Base-by-base conservation (phyloP, 305 asterid genomes). In the Euphrasia arctica region DNA sequence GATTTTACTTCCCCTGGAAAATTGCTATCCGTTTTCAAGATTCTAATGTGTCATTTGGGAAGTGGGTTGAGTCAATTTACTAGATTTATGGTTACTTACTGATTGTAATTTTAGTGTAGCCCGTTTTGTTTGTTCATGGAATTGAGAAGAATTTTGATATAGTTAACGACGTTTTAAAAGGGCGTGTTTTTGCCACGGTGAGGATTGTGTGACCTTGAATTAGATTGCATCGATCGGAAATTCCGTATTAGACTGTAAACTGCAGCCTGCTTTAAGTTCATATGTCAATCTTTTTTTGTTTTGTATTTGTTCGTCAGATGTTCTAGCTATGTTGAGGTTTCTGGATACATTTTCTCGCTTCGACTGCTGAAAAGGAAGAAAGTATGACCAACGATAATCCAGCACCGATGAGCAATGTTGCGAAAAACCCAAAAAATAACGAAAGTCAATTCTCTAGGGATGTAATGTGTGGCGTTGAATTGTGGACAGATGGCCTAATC, bases 401-500 rank as follows among this genome's bases (percentile, higher is more conserved):
- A 9, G 48, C 64, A 67, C 60, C 66, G 70, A 72, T 51, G 80
- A 70, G 72, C 58, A 66, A 47, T 73, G 76, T 57, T 56, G 34
- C 22, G 9, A 76, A 54, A 69, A 76, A 70, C 62, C 74, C 27
- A 61, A 82, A 76, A 70, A 69, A 59, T 71, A 66, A 67, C 14
- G 67, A 67, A 65, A 70, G 64, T 5, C 83, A 78, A 25, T 42
- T 72, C 13, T 74, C 72, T 15, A 77, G 77, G 71, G 84, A 79
- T 74, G 76, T 72, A 54, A 64, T 57, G 65, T 56, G 63, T 57
- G 79, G 79, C 42, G 54, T 69, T 45, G 81, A 79, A 56, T 67
- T 79, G 13, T 83, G 86, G 86, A 67, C 70, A 28, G 79, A 75
- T 31, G 86, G 89, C 25, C 80, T 83, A 22, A 75, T 83, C 62